Conservation (phyloP, 176 grass and related monocot species). For the Miscanthus lutarioriparius region DNA sequence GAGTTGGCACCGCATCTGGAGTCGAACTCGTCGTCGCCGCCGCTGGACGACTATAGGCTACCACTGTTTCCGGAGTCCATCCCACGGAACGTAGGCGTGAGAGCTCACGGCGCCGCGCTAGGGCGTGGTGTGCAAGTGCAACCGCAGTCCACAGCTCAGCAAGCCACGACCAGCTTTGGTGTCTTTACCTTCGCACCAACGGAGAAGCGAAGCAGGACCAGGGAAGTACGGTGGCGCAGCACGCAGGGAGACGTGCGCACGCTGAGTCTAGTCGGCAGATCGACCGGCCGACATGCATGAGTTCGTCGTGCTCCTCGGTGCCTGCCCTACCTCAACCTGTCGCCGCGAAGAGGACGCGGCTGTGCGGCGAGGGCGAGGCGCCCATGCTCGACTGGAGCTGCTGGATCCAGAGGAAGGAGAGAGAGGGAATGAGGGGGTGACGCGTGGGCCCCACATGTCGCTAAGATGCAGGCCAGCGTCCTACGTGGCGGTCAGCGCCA, state of each 20-base stretch:
- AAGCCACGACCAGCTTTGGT: not conserved
- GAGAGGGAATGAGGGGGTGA: too few species aligned
- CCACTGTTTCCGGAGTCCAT: conserved; percentile 59
- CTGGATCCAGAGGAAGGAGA: too few species aligned
- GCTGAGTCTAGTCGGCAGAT: too few species aligned
- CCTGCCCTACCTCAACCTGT: too few species aligned
- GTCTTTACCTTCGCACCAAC: not conserved
- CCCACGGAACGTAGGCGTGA: not conserved
- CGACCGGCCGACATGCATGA: not conserved
- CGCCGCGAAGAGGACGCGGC: too few species aligned
- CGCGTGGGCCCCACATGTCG: too few species aligned
- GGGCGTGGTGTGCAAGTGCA: not conserved
- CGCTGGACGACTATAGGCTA: conserved; percentile 52
- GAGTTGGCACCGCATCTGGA: not conserved
- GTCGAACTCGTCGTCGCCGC: conserved; percentile 46
- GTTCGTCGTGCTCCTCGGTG: too few species aligned
- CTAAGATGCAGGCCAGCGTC: too few species aligned
- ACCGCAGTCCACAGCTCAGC: not conserved
- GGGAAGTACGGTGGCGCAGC: not conserved
- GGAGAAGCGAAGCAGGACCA: not conserved
- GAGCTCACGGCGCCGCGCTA: not conserved
- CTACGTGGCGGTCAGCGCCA: too few species aligned
- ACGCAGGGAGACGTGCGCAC: not conserved
- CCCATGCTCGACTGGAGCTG: too few species aligned
- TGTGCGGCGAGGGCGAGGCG: too few species aligned